phyloP scores from a whole-genome alignment of 805 yeast genomes.

The Nakazawaea siamensis region DNA sequence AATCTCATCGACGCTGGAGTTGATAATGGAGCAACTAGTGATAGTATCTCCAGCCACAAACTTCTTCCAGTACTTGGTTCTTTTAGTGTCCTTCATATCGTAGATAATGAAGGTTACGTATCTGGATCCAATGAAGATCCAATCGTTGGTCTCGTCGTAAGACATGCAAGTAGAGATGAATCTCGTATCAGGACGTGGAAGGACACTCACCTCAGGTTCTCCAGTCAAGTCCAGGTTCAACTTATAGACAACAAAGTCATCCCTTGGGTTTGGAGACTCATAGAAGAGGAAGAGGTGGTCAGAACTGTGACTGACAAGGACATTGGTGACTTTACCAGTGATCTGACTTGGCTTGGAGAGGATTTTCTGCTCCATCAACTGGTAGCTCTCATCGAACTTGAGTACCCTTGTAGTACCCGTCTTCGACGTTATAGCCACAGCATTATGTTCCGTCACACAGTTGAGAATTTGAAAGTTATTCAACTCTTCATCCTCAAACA shows the following conservation, averaged over 20 bases:
- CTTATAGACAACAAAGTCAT: constrained; percentile 37
- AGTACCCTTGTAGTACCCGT: constrained; percentile 36
- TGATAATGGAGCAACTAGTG: constrained; percentile 40
- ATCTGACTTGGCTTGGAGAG: constrained; percentile 22
- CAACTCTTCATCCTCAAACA: constrained; percentile 19
- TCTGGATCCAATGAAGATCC: constrained; percentile 62
- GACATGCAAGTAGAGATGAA: constrained; percentile 55
- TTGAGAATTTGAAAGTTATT: constrained; percentile 20
- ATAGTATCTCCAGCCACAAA: constrained; percentile 61
- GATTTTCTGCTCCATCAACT: constrained; percentile 17
- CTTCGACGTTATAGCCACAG: constrained; percentile 21
- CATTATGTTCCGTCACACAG: constrained; percentile 14
- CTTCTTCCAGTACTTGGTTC: constrained; percentile 32
- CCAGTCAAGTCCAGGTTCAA: constrained; percentile 23
- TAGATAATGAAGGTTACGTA: constrained; percentile 58
- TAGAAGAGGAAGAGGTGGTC: constrained; percentile 29
- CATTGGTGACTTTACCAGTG: constrained; percentile 35
- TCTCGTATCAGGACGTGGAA: constrained; percentile 20
- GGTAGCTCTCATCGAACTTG: constrained; percentile 29
- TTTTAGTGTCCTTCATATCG: constrained; percentile 20
- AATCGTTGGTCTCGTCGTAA: constrained; percentile 26
- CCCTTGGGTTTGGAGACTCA: constrained; percentile 64
- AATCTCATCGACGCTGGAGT: constrained; percentile 15
- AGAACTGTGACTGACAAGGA: constrained; percentile 25
- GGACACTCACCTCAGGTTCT: constrained; percentile 6